Evolutionary conservation across 2,329 filamentous ascomycete species (phyloP).

Genomic region (Calonectria hawksworthii): DNA sequence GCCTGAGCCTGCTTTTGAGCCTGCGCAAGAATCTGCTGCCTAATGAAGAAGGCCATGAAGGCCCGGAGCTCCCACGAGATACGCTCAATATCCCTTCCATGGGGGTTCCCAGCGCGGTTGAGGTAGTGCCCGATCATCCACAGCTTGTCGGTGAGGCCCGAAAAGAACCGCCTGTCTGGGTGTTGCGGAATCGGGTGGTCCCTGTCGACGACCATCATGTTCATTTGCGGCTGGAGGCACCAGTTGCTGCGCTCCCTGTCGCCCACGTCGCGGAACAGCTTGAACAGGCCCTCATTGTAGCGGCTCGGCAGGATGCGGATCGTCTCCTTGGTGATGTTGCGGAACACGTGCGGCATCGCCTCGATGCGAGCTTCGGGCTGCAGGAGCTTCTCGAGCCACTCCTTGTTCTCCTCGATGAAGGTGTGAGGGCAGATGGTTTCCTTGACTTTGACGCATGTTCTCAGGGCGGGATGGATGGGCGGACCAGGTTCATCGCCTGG

Average conservation of each 20-base stretch:
- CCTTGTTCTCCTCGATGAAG: slow-evolving; percentile 15
- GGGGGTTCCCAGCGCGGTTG: not conserved
- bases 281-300: slow-evolving; percentile 17
- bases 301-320: not conserved
- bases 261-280: slow-evolving; percentile 14
- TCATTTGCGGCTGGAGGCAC: not conserved
- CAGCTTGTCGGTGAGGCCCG: not conserved
- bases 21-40: not conserved
- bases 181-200: not conserved
- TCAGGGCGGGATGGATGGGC: not conserved
- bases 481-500: too few relatives aligned
- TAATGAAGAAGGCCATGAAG: not conserved
- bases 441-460: not conserved
- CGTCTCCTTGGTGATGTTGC: slow-evolving; percentile 10
- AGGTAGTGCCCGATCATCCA: slow-evolving; percentile 15
- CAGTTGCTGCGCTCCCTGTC: not conserved
- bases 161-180: not conserved
- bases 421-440: not conserved
- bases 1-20: not conserved
- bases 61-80: slow-evolving; percentile 9
- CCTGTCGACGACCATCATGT: not conserved
- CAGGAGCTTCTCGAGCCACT: slow-evolving; percentile 14
- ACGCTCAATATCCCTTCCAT: not conserved
- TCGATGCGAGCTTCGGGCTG: not conserved
- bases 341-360: not conserved